Evolutionary conservation across 2,329 filamentous ascomycete species (phyloP).

Genomic region (Domatiomyces catenatus): DNA sequence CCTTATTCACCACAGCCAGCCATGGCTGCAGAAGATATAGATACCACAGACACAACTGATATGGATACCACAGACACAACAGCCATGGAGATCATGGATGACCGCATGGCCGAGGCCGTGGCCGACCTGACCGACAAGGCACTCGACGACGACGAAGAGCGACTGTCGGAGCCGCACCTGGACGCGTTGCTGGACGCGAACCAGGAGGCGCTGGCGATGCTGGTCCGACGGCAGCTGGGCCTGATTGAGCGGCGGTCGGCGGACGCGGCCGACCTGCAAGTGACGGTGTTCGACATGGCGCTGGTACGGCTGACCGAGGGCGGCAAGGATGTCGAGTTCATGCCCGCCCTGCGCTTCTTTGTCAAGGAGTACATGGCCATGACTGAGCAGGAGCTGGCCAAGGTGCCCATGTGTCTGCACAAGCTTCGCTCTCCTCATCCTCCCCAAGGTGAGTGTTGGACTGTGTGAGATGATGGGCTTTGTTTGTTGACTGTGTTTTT

Average conservation of each 20-base stretch:
- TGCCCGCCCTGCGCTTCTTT: conserved; percentile 25
- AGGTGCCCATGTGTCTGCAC: neutral
- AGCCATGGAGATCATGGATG: neutral
- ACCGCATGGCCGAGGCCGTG: neutral
- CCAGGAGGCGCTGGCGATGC: conserved; percentile 18
- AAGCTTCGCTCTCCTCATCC: no score
- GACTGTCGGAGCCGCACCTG: neutral
- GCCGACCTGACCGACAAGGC: neutral
- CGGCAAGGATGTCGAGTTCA: conserved; percentile 19
- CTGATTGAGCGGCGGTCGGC: conserved; percentile 24
- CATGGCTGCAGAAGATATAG: no score
- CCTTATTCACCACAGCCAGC: no score
- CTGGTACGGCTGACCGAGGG: conserved; percentile 23
- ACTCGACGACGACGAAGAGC: neutral
- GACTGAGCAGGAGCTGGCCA: no score
- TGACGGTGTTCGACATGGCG: conserved; percentile 29
- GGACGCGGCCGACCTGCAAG: conserved; percentile 22
- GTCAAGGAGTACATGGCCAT: conserved; percentile 26
- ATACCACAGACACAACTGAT: no score
- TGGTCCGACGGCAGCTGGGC: conserved; percentile 23
- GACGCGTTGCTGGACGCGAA: conserved; percentile 1
- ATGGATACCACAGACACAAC: no score
- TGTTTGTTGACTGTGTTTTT: neutral
- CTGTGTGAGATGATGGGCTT: neutral
- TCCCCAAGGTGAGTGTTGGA: neutral